Conservation (phyloP, 2,329 filamentous ascomycete species). For the Septoria petroselini region DNA sequence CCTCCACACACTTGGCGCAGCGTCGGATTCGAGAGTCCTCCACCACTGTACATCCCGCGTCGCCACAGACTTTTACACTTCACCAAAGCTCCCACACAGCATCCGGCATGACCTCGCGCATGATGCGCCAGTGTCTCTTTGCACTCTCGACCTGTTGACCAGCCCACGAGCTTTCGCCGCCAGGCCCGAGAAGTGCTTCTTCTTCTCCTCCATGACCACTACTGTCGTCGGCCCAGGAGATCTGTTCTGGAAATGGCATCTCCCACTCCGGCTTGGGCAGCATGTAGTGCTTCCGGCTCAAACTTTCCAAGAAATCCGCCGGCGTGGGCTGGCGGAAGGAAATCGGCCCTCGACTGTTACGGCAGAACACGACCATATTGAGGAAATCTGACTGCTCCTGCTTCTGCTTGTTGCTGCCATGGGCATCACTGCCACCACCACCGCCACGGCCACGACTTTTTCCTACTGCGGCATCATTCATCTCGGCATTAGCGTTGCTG, state of each 20-base stretch:
- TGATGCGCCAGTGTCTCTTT: conserved; percentile 83
- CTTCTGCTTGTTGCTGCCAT: background rate
- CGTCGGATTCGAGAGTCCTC: background rate
- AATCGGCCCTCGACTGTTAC: conserved; percentile 53
- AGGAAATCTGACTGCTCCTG: conserved; percentile 61
- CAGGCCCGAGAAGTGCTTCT: conserved; percentile 56
- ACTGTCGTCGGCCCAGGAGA: background rate
- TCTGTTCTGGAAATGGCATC: conserved; percentile 34
- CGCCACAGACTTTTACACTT: conserved; percentile 4
- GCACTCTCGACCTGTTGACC: conserved; percentile 74
- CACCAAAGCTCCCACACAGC: conserved; percentile 86
- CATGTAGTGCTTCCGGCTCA: conserved; percentile 67
- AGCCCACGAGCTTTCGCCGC: conserved; percentile 64
- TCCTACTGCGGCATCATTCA: conserved; percentile 1
- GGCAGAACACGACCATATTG: conserved; percentile 96
- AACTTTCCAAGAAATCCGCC: conserved; percentile 56
- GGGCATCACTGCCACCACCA: background rate
- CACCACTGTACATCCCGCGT: conserved; percentile 4
- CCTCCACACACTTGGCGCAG: conserved; percentile 1
- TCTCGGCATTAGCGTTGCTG: conserved; percentile 20
- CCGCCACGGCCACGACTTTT: background rate
- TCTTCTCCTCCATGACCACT: conserved; percentile 40
- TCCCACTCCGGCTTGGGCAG: conserved; percentile 69
- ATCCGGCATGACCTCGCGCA: conserved; percentile 76
- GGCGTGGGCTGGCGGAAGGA: conserved; percentile 6